These are phyloP conservation scores for Pichia sp. DNA, from an alignment of 1,139 yeast genomes.

Conservation along the genomic window DNA sequence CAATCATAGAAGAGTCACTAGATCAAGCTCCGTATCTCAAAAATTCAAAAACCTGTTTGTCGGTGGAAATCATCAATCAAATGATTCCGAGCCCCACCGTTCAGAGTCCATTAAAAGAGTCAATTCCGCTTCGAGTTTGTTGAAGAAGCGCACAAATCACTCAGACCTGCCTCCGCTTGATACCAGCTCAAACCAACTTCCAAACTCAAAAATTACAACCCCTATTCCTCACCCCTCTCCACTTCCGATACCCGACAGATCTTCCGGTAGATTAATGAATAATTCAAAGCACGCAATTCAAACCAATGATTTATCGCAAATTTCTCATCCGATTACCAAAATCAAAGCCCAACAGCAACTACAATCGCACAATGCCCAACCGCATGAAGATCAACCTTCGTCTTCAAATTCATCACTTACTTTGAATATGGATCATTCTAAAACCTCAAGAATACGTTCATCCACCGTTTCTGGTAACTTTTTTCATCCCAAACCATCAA, in stretches of 20 bases:
- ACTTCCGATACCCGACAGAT: slow-evolving; percentile 12
- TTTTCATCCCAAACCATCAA: neutral
- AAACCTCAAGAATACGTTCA: slow-evolving; percentile 7
- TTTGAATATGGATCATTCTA: slow-evolving; percentile 1
- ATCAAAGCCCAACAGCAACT: slow-evolving; percentile 12
- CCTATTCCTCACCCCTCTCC: slow-evolving; percentile 2
- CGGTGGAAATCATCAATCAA: slow-evolving; percentile 7
- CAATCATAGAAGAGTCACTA: slow-evolving; percentile 7
- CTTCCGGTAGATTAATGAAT: slow-evolving; percentile 5
- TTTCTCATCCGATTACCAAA: too few species aligned
- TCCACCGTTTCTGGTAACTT: slow-evolving; percentile 12
- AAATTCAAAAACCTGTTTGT: slow-evolving; percentile 22
- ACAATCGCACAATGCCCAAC: slow-evolving; percentile 22
- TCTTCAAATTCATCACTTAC: neutral
- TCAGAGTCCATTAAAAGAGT: slow-evolving; percentile 4
- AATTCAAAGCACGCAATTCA: neutral
- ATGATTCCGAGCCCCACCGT: neutral
- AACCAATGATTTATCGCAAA: neutral
- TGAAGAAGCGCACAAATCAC: neutral
- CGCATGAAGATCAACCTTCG: slow-evolving; percentile 11
- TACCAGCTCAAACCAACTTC: too few species aligned
- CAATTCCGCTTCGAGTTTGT: slow-evolving; percentile 7
- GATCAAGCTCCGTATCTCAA: slow-evolving; percentile 23
- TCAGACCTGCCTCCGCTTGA: too few species aligned
- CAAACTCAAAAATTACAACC: too few species aligned